Conservation (phyloP, 2,329 filamentous ascomycete genomes). For the Tolypocladium pustulatum region DNA sequence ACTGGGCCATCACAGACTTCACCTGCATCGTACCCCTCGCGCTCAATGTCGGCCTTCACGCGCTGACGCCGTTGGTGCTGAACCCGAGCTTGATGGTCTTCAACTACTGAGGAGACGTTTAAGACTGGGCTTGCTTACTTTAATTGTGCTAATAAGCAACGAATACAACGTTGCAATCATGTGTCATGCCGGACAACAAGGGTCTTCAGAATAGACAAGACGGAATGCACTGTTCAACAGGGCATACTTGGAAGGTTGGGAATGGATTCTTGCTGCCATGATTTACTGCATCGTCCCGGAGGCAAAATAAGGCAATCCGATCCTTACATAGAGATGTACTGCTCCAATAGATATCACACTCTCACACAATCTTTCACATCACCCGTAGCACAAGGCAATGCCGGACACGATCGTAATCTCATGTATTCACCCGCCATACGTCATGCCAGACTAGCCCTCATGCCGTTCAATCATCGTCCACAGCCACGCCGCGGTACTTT, state of each 20-base stretch:
- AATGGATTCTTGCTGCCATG: not conserved
- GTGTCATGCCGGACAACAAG: not conserved
- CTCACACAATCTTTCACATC: not conserved
- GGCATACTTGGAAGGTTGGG: not conserved
- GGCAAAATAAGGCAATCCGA: not conserved
- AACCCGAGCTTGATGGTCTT: slow-evolving; percentile 51
- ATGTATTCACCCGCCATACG: not conserved
- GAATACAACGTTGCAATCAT: not conserved
- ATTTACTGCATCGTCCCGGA: not conserved
- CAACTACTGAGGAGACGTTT: slow-evolving; percentile 5
- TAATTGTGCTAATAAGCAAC: not conserved
- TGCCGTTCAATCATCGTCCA: not conserved
- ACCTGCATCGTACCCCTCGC: slow-evolving; percentile 47
- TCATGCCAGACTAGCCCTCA: not conserved
- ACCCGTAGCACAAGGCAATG: not conserved
- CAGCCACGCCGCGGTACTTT: slow-evolving; percentile 1
- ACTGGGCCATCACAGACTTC: slow-evolving; percentile 50
- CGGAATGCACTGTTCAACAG: not conserved
- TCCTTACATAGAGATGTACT: not conserved
- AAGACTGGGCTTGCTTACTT: not conserved
- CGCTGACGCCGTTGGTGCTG: slow-evolving; percentile 46
- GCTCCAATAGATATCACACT: not conserved
- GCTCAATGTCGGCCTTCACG: slow-evolving; percentile 24
- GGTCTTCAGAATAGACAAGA: not conserved
- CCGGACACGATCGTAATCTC: not conserved